Percentiles rank a stretch among this genome's conserved stretches.
These are phyloP conservation scores for Hygrophorus russula DNA, from an alignment of 768 basidiomycete species.

Conservation along the genomic window DNA sequence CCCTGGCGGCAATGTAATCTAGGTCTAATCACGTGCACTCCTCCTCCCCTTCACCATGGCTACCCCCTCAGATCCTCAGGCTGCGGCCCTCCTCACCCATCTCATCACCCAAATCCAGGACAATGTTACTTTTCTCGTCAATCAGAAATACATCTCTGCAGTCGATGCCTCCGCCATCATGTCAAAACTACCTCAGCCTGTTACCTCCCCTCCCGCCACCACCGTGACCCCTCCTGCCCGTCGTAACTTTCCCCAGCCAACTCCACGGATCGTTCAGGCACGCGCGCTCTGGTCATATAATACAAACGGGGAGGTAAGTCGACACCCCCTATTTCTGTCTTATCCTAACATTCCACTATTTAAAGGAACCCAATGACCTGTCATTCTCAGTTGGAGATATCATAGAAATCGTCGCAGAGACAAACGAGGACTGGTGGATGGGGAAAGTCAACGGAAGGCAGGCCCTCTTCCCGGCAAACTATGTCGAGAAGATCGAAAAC, in stretches of 20 bases:
- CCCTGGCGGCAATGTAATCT: too few relatives aligned
- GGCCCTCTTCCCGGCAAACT: constrained; percentile 67
- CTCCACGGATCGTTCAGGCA: constrained; percentile 22
- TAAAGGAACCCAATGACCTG: constrained; percentile 62
- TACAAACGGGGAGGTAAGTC: constrained; percentile 37
- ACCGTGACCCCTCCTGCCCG: constrained; percentile 3
- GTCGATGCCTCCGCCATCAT: constrained; percentile 36
- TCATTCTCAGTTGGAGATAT: constrained; percentile 63
- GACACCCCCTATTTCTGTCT: background rate
- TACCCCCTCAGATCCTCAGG: constrained; percentile 4
- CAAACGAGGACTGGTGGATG: constrained; percentile 80
- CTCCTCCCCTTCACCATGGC: background rate
- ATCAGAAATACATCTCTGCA: constrained; percentile 33
- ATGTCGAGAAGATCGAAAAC: constrained; percentile 45
- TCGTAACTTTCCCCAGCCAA: constrained; percentile 6
- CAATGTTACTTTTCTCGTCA: constrained; percentile 43
- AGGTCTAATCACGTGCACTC: background rate
- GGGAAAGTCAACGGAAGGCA: constrained; percentile 51
- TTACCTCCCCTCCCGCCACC: constrained; percentile 5
- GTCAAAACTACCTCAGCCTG: constrained; percentile 22
- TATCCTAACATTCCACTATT: constrained; percentile 1
- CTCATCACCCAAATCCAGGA: constrained; percentile 43
- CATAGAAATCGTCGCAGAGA: constrained; percentile 63
- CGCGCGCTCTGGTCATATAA: constrained; percentile 59
- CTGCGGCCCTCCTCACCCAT: constrained; percentile 35